These are phyloP conservation scores for Boechera retrofracta DNA, from an alignment of 345 rosid species.

Conservation along the genomic window DNA sequence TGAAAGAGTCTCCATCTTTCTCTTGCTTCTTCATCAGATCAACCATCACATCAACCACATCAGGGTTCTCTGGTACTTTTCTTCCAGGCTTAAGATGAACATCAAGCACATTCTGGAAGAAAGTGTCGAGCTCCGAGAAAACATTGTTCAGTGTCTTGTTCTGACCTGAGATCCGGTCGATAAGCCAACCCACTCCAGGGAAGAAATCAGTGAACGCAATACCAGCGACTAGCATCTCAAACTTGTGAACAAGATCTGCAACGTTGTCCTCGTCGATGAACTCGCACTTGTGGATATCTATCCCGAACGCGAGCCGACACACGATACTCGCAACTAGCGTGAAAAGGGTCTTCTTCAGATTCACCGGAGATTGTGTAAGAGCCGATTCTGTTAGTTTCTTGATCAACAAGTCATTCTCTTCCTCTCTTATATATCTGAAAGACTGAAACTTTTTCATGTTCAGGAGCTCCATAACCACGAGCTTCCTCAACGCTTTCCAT, in stretches of 20 bases:
- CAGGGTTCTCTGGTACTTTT: conserved; percentile 26
- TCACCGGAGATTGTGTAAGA: conserved; percentile 15
- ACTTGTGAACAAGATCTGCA: conserved; percentile 28
- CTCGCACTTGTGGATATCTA: conserved; percentile 38
- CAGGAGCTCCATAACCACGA: conserved; percentile 44
- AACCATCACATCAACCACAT: conserved; percentile 57
- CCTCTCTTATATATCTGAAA: conserved; percentile 46
- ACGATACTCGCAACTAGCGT: conserved; percentile 37
- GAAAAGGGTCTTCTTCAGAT: conserved; percentile 44
- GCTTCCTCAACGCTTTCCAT: conserved; percentile 52
- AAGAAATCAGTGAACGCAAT: conserved; percentile 32
- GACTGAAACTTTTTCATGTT: conserved; percentile 43
- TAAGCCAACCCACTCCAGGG: conserved; percentile 32
- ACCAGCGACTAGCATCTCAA: conserved; percentile 16
- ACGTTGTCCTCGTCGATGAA: conserved; percentile 28
- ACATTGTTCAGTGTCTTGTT: conserved; percentile 25
- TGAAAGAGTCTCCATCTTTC: conserved; percentile 16
- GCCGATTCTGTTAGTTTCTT: conserved; percentile 38
- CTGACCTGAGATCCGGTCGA: conserved; percentile 31
- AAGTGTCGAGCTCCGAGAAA: conserved; percentile 34
- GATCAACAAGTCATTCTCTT: conserved; percentile 39
- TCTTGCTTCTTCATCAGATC: conserved; percentile 44
- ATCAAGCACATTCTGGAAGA: conserved; percentile 42
- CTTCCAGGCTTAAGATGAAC: conserved; percentile 39
- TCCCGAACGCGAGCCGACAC: conserved; percentile 53